Conservation (phyloP, 306 rosid species). For the Albizia julibrissin region DNA sequence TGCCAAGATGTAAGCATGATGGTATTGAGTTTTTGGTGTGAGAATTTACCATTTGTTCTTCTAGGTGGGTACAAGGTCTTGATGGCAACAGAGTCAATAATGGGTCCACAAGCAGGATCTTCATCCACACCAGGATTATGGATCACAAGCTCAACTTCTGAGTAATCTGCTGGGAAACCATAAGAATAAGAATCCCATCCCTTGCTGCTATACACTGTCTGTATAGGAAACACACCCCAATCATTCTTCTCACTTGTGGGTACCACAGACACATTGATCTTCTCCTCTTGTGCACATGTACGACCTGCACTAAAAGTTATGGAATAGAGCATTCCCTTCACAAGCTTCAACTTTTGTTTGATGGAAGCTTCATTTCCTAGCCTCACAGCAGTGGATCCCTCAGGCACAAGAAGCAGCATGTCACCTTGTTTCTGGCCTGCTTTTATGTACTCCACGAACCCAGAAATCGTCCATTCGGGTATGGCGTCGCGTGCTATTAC, state of each 20-base stretch:
- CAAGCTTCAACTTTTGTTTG: conserved; percentile 53
- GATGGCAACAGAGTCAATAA: conserved; percentile 67
- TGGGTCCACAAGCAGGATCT: conserved; percentile 85
- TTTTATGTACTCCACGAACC: conserved; percentile 72
- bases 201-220: conserved; percentile 73
- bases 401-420: conserved; percentile 72
- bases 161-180: conserved; percentile 57
- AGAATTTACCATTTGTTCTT: conserved; percentile 50
- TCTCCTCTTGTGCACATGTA: conserved; percentile 83
- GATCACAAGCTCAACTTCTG: conserved; percentile 46
- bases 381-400: conserved; percentile 67
- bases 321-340: conserved; percentile 55
- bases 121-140: conserved; percentile 70
- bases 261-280: conserved; percentile 54
- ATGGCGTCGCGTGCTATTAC: conserved; percentile 41
- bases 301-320: conserved; percentile 67
- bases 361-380: conserved; percentile 83
- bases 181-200: conserved; percentile 82
- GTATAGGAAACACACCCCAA: conserved; percentile 73
- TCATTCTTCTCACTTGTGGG: conserved; percentile 54
- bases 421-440: conserved; percentile 83
- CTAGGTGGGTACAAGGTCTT: conserved; percentile 58
- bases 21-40: background rate
- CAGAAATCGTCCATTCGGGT: conserved; percentile 68
- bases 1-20: background rate